Evolutionary conservation across 202 grass and related monocot genomes (phyloP).

Genomic region (Sporobolus alterniflorus): DNA sequence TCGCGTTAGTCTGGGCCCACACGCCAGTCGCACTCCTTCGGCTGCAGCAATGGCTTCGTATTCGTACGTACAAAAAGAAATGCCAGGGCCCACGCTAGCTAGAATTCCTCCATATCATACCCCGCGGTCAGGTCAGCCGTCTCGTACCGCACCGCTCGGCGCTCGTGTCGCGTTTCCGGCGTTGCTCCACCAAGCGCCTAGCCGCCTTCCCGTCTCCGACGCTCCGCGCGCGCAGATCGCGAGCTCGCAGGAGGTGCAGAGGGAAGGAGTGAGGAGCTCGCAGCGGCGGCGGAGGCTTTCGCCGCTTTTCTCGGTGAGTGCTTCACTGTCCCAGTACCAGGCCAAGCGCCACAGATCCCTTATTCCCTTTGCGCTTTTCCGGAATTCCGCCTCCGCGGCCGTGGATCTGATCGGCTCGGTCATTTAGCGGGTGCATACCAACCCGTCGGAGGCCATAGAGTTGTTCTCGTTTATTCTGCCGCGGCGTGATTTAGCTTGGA

Average conservation of each 20-base stretch:
- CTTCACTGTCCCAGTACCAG: no score
- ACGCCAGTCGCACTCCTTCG: neutral
- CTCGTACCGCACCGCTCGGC: neutral
- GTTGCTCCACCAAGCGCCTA: constrained; percentile 2
- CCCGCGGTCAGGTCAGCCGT: constrained; percentile 1
- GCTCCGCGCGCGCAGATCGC: constrained; percentile 30
- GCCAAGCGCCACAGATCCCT: neutral
- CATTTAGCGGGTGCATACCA: neutral
- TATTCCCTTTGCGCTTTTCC: neutral
- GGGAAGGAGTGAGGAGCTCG: neutral
- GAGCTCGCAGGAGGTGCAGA: neutral
- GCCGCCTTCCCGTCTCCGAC: constrained; percentile 10
- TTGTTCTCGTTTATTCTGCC: neutral
- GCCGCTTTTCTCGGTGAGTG: constrained; percentile 35
- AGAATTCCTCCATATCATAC: neutral
- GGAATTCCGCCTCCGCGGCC: neutral
- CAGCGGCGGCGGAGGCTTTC: constrained; percentile 1
- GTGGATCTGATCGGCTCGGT: constrained; percentile 30
- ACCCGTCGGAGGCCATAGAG: neutral
- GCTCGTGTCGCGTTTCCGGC: constrained; percentile 1
- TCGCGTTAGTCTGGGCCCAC: neutral
- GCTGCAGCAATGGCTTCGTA: no score
- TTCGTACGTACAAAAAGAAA: no score
- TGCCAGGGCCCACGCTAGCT: neutral
- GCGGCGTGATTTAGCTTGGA: constrained; percentile 1